Evolutionary conservation across 805 yeast genomes (phyloP).

Genomic region (Ogataea siamensis): DNA sequence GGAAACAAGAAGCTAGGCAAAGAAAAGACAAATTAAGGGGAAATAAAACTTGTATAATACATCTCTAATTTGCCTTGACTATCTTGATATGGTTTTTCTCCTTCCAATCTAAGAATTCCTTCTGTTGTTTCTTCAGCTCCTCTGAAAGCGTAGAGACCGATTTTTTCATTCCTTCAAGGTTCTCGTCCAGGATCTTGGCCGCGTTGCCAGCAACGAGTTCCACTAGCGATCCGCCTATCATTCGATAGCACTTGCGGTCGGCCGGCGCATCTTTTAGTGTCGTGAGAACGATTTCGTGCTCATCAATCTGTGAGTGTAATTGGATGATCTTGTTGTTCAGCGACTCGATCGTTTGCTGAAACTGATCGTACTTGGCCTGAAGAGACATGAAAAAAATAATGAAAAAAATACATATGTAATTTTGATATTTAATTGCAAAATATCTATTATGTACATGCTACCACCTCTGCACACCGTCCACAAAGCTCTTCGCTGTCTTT

Average conservation of each 20-base stretch:
- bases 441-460: constrained; percentile 17
- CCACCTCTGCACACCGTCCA: constrained; percentile 54
- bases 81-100: constrained; percentile 48
- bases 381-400: constrained; percentile 24
- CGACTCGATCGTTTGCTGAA: constrained; percentile 47
- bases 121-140: constrained; percentile 41
- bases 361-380: constrained; percentile 50
- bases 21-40: constrained; percentile 26
- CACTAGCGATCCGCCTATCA: constrained; percentile 91
- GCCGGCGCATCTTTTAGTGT: constrained; percentile 51
- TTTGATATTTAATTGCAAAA: not conserved
- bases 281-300: constrained; percentile 52
- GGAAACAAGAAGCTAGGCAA: constrained; percentile 22
- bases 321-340: constrained; percentile 46
- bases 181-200: constrained; percentile 55
- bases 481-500: constrained; percentile 55
- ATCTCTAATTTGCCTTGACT: constrained; percentile 31
- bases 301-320: constrained; percentile 46
- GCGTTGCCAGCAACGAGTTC: constrained; percentile 83
- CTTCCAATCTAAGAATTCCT: constrained; percentile 49
- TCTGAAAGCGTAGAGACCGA: constrained; percentile 38
- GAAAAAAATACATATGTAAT: not conserved
- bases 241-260: constrained; percentile 79
- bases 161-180: constrained; percentile 45
- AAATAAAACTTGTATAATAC: constrained; percentile 7